Conservation (phyloP, 140 eudicot species). For the Bidens hawaiensis region DNA sequence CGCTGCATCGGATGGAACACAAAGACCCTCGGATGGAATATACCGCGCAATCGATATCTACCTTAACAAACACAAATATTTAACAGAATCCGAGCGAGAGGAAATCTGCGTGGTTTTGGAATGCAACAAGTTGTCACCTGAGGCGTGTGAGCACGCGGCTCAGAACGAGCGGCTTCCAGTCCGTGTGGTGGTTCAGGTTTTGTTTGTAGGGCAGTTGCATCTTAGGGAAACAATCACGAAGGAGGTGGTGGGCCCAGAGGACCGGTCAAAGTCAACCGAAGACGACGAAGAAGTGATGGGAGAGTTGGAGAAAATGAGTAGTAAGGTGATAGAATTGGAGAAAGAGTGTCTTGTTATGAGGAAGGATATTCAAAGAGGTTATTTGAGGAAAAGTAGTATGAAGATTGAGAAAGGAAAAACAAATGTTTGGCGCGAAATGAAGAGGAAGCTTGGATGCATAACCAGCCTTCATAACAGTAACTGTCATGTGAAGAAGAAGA, state of each 20-base stretch:
- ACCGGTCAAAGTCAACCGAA: slow-evolving; percentile 14
- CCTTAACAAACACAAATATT: slow-evolving; percentile 47
- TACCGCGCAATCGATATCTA: slow-evolving; percentile 60
- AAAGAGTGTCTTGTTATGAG: slow-evolving; percentile 51
- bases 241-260: slow-evolving; percentile 27
- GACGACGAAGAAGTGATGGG: slow-evolving; percentile 26
- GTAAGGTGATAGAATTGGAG: slow-evolving; percentile 59
- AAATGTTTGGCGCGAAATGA: slow-evolving; percentile 70
- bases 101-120: slow-evolving; percentile 58
- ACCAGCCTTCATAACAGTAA: slow-evolving; percentile 39
- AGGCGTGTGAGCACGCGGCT: slow-evolving; percentile 74
- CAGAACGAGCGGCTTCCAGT: slow-evolving; percentile 53
- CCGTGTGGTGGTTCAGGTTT: slow-evolving; percentile 49
- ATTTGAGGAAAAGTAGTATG: slow-evolving; percentile 10
- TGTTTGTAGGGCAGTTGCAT: slow-evolving; percentile 59
- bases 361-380: slow-evolving; percentile 45
- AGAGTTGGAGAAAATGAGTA: slow-evolving; percentile 50
- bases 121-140: slow-evolving; percentile 52
- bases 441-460: slow-evolving; percentile 66
- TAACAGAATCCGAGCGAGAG: slow-evolving; percentile 64
- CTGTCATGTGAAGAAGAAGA: slow-evolving; percentile 59
- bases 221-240: slow-evolving; percentile 40
- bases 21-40: slow-evolving; percentile 48
- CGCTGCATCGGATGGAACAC: slow-evolving; percentile 39
- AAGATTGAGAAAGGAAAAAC: slow-evolving; percentile 27